These are phyloP conservation scores for Simplicillium sp. DNA, from an alignment of 2,329 filamentous ascomycete genomes.

Conservation along the genomic window DNA sequence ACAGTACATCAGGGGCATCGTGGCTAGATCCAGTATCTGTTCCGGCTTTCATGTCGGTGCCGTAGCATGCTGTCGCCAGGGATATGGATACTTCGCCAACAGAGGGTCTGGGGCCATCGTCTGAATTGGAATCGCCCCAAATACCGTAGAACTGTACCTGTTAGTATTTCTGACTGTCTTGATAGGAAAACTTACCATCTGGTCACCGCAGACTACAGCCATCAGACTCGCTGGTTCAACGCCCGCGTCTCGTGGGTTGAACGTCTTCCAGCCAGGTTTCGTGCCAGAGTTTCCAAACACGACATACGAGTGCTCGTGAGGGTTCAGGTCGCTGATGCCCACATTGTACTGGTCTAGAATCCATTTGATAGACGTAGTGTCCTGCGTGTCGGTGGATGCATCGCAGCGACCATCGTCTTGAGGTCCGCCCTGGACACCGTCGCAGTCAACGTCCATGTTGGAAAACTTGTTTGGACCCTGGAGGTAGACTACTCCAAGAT, in stretches of 20 bases:
- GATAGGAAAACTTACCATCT: constrained; percentile 19
- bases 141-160: constrained; percentile 31
- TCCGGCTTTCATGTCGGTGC: constrained; percentile 20
- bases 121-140: constrained; percentile 47
- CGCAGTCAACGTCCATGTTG: constrained; percentile 44
- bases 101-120: no score
- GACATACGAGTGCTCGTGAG: constrained; percentile 34
- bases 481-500: no score
- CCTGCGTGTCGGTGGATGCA: constrained; percentile 25
- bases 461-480: constrained; percentile 23
- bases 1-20: constrained; percentile 41
- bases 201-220: constrained; percentile 35
- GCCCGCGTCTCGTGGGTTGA: no score
- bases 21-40: constrained; percentile 43
- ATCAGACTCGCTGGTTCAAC: no score
- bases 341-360: constrained; percentile 18
- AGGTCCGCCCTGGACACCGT: no score
- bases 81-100: constrained; percentile 40
- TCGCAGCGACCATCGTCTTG: constrained; percentile 26
- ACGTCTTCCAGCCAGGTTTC: constrained; percentile 26
- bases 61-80: constrained; percentile 41
- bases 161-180: neutral
- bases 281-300: constrained; percentile 31
- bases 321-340: constrained; percentile 27
- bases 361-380: constrained; percentile 30